Evolutionary conservation across 2,329 filamentous ascomycete species (phyloP).

Genomic region (Trichoderma atrobrunneum): DNA sequence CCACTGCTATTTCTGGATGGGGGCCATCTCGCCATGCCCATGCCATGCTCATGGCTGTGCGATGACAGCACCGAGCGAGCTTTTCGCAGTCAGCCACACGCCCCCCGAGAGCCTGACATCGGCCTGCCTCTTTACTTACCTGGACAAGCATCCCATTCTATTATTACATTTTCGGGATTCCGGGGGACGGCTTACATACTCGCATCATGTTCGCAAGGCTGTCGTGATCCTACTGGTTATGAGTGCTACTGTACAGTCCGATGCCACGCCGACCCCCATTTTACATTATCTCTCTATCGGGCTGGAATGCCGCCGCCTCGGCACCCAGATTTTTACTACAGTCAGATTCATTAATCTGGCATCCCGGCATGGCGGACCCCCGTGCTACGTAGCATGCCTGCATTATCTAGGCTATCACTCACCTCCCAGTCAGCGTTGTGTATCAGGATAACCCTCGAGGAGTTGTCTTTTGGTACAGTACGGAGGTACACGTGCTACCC

Average conservation of each 20-base stretch:
- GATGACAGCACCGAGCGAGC: slow-evolving; percentile 8
- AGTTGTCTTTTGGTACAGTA: neutral
- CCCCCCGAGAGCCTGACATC: neutral
- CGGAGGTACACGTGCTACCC: neutral
- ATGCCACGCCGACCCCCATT: neutral
- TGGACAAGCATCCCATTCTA: neutral
- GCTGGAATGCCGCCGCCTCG: neutral
- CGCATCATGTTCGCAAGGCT: neutral
- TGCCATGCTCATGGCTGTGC: neutral
- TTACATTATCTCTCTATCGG: neutral
- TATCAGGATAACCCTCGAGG: neutral
- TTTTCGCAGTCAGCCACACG: neutral
- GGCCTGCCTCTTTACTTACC: neutral
- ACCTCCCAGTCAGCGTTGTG: neutral
- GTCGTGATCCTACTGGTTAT: neutral
- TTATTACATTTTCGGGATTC: neutral
- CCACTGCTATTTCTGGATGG: slow-evolving; percentile 12
- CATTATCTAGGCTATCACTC: neutral
- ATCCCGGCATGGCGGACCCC: slow-evolving; percentile 10
- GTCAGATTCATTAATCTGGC: slow-evolving; percentile 16
- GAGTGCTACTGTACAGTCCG: neutral
- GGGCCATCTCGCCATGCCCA: neutral
- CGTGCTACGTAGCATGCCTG: slow-evolving; percentile 12
- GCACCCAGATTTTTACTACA: neutral
- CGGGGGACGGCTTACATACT: neutral